phyloP scores from a whole-genome alignment of 306 rosid genomes.

The Quercus berberidifolia region DNA sequence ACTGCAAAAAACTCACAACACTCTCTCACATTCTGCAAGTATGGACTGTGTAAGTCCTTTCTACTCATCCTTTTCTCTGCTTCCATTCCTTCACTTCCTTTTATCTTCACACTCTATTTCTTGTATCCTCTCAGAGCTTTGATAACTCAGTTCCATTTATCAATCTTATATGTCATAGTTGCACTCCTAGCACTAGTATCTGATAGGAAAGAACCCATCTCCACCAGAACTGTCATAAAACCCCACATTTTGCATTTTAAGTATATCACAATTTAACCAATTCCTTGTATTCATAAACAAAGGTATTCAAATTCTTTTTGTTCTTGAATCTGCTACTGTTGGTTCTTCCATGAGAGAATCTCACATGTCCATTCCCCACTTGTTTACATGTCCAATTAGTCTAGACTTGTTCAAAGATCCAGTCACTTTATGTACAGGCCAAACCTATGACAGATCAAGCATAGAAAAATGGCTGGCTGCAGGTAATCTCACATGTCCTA shows the following conservation, averaged over 20 bases:
- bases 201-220: not conserved
- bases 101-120: not conserved
- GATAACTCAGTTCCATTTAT: not conserved
- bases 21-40: conserved; percentile 12
- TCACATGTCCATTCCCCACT: conserved; percentile 55
- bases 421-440: conserved; percentile 80
- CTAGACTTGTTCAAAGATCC: conserved; percentile 84
- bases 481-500: conserved; percentile 88
- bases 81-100: not conserved
- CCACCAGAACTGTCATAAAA: not conserved
- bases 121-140: not conserved
- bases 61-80: not conserved
- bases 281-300: not conserved
- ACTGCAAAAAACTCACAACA: conserved; percentile 13
- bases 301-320: not conserved
- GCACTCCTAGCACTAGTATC: too few species aligned
- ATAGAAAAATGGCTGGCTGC: conserved; percentile 70
- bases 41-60: conserved; percentile 28
- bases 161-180: not conserved
- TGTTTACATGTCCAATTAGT: conserved; percentile 83
- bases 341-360: conserved; percentile 44
- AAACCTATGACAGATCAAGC: conserved; percentile 81
- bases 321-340: conserved; percentile 1
- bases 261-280: not conserved
- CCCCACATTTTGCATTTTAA: not conserved